Evolutionary conservation across 495 filamentous ascomycete genomes (phyloP).

Genomic region (Aspergillus diversus): DNA sequence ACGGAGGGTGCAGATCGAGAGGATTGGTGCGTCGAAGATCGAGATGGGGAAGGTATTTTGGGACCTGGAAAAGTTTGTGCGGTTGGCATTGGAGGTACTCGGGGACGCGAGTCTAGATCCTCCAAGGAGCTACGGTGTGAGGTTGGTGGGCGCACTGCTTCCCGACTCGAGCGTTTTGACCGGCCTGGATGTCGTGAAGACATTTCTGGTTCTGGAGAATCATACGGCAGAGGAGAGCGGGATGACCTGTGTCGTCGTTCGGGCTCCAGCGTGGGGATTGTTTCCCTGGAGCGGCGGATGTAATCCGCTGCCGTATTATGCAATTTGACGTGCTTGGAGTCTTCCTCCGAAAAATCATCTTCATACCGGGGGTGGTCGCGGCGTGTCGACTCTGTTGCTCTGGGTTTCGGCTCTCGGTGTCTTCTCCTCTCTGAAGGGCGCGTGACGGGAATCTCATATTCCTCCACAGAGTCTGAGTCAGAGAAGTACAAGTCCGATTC

Average conservation of each 20-base stretch:
- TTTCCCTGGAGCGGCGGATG: conserved; percentile 39
- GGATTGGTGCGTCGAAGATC: conserved; percentile 31
- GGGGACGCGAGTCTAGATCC: conserved; percentile 31
- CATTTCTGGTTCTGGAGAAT: conserved; percentile 41
- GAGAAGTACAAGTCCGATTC: conserved; percentile 25
- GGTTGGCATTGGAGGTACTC: conserved; percentile 35
- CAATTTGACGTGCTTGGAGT: conserved; percentile 35
- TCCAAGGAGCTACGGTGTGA: conserved; percentile 43
- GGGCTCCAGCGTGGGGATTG: conserved; percentile 21
- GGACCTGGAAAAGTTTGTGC: conserved; percentile 26
- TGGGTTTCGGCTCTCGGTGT: conserved; percentile 21
- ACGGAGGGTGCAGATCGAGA: conserved; percentile 39
- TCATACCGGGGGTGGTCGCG: conserved; percentile 29
- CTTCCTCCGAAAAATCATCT: conserved; percentile 33
- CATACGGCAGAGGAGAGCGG: conserved; percentile 41
- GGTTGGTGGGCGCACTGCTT: conserved; percentile 31
- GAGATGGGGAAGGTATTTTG: conserved; percentile 29
- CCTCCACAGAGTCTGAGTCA: conserved; percentile 38
- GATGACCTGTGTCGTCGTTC: conserved; percentile 32
- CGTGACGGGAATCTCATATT: conserved; percentile 30
- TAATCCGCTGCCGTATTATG: conserved; percentile 37
- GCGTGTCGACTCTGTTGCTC: conserved; percentile 24
- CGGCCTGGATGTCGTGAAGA: conserved; percentile 34
- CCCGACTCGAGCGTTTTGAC: conserved; percentile 34
- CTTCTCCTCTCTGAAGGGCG: conserved; percentile 21